Base-by-base conservation (phyloP, 2,329 filamentous ascomycete genomes). In the Zymoseptoria ardabiliae region DNA sequence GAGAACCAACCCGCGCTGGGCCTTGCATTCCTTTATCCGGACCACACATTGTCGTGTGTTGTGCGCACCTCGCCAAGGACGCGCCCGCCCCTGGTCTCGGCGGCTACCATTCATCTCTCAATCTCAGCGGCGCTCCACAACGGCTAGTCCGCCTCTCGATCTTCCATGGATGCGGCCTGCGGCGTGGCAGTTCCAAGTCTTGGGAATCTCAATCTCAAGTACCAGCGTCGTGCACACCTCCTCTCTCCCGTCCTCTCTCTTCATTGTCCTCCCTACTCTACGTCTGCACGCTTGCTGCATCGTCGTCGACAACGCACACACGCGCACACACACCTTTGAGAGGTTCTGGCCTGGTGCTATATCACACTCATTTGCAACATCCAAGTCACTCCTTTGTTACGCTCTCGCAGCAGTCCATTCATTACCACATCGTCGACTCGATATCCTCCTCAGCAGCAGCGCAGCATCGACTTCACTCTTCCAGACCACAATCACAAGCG, bases 271-370 rank as follows among this genome's bases (percentile, higher is more conserved):
- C 54, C n/a, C 23, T 53, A 41, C 4, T 48, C 45, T 23, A 50
- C 41, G 13, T 54, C 54, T 52, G 48, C 49, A 25, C 19, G 55
- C 59, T 57, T 63, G 35, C 55, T 25, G 57, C 58, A 48, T 60
- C 53, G 60, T 62, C 60, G 21, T 53, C 50, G 49, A 30, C 50
- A 22, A 23, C 50, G 21, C 61, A 58, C 55, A 65, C 65, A 61
- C 65, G 55, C 59, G 50, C 57, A 41, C 54, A 49, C 60, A 58
- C 62, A 62, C 66, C 66, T 69, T 65, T 68, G 65, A 51, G 63
- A 68, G 67, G 65, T 66, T 52, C 62, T 62, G 63, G 66, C 65
- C 66, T 63, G 63, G 66, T 66, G 61, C 61, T 63, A 63, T 53
- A 61, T 57, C 61, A 64, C 65, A 63, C 66, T 67, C 66, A 54